Evolutionary conservation across 208 protist species (phyloP).

Genomic region (Acanthamoeba divionensis): DNA sequence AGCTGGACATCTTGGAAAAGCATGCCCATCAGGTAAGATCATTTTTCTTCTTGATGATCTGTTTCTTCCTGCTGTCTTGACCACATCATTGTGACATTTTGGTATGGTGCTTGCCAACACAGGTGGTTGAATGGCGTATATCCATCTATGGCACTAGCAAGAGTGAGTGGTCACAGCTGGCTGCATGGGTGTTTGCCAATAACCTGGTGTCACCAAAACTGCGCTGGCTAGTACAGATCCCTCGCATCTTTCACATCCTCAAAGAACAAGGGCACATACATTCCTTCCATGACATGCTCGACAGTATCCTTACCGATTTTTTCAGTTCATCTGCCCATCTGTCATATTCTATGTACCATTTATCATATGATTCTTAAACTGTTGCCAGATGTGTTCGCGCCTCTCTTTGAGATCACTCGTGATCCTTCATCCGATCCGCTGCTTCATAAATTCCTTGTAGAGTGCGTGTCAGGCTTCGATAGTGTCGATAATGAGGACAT

Average conservation of each 20-base stretch:
- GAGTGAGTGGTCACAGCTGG: conserved; percentile 94
- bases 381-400: conserved; percentile 89
- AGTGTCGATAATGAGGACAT: conserved; percentile 97
- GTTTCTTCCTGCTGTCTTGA: not conserved
- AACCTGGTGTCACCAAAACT: conserved; percentile 90
- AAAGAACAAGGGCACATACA: conserved; percentile 85
- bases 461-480: conserved; percentile 89
- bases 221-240: conserved; percentile 97
- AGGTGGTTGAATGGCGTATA: conserved; percentile 84
- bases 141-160: conserved; percentile 87
- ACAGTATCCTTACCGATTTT: conserved; percentile 78
- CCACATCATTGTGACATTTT: not conserved
- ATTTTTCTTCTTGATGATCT: not conserved
- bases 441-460: conserved; percentile 5
- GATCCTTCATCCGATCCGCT: conserved; percentile 84
- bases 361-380: no score
- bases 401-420: conserved; percentile 96
- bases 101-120: conserved; percentile 67
- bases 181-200: conserved; percentile 93
- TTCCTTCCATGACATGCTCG: conserved; percentile 94
- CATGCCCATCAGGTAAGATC: not conserved
- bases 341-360: no score
- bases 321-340: no score
- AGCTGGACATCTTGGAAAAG: not conserved
- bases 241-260: conserved; percentile 93